A percentile compares a stretch with the other conserved stretches of the same genome.
These are phyloP conservation scores for Russula sp. DNA, from an alignment of 768 basidiomycete genomes.

Conservation along the genomic window DNA sequence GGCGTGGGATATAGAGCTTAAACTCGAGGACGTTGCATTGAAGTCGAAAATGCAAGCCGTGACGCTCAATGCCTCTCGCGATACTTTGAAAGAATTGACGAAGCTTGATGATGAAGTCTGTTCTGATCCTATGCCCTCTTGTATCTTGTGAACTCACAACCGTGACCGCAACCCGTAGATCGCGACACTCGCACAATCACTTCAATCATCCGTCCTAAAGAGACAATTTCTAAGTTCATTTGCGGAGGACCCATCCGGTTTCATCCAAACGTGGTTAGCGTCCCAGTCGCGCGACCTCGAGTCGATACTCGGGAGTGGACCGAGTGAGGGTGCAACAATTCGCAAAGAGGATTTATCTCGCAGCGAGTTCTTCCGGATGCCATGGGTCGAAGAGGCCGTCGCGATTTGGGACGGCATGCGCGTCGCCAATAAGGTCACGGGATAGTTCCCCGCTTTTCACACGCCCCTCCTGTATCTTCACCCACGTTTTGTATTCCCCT, in stretches of 20 bases:
- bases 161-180: slow-evolving; percentile 41
- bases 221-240: slow-evolving; percentile 81
- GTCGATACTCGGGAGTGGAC: slow-evolving; percentile 80
- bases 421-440: slow-evolving; percentile 36
- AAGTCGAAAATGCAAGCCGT: slow-evolving; percentile 68
- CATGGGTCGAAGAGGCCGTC: slow-evolving; percentile 88
- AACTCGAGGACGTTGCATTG: slow-evolving; percentile 69
- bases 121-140: background rate
- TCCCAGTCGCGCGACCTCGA: slow-evolving; percentile 90
- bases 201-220: slow-evolving; percentile 83
- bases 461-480: background rate
- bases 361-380: slow-evolving; percentile 85
- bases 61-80: slow-evolving; percentile 61
- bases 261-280: slow-evolving; percentile 87
- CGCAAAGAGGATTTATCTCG: slow-evolving; percentile 83
- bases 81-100: slow-evolving; percentile 55
- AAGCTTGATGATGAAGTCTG: slow-evolving; percentile 87
- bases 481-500: background rate
- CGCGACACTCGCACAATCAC: slow-evolving; percentile 72
- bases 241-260: slow-evolving; percentile 64
- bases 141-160: background rate
- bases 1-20: slow-evolving; percentile 85
- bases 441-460: slow-evolving; percentile 1
- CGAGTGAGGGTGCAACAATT: slow-evolving; percentile 68
- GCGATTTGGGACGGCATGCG: slow-evolving; percentile 78